Conservation (phyloP, 495 filamentous ascomycete species). For the Lasiosphaeriaceae sp. region DNA sequence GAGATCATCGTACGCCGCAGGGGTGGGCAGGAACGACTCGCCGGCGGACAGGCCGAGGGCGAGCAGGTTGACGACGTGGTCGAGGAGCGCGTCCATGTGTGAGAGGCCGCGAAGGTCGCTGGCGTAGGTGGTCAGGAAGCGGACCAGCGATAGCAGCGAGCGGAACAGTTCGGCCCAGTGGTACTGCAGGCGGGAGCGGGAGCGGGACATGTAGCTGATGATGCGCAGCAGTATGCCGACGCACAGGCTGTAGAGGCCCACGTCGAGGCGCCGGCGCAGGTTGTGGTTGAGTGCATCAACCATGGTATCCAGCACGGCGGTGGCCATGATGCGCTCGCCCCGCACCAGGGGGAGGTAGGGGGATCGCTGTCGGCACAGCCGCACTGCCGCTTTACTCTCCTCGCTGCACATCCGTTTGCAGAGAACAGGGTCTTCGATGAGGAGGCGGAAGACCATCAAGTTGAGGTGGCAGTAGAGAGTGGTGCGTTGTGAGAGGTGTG, state of each 20-base stretch:
- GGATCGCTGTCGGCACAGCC: conserved; percentile 84
- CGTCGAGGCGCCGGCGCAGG: conserved; percentile 77
- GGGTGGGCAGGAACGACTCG: conserved; percentile 88
- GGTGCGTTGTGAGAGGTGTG: conserved; percentile 74
- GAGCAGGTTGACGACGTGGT: conserved; percentile 76
- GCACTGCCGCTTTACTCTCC: conserved; percentile 68
- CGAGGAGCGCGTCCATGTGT: conserved; percentile 57
- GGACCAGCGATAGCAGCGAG: conserved; percentile 80
- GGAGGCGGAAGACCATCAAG: conserved; percentile 76
- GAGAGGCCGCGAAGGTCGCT: conserved; percentile 63
- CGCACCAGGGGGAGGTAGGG: conserved; percentile 77
- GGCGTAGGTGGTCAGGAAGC: conserved; percentile 84
- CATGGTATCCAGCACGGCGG: conserved; percentile 77
- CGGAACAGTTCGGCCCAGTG: conserved; percentile 98
- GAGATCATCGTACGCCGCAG: conserved; percentile 86
- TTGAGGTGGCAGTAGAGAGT: conserved; percentile 78
- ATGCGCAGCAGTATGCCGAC: conserved; percentile 78
- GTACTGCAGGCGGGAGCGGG: conserved; percentile 71
- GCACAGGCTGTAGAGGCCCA: conserved; percentile 73
- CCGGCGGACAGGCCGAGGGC: conserved; percentile 82
- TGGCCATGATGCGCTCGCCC: conserved; percentile 65
- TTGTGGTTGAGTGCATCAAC: conserved; percentile 94
- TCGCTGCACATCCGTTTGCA: conserved; percentile 84
- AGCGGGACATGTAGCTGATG: conserved; percentile 76
- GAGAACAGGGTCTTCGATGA: conserved; percentile 80